Percentiles rank a stretch among this genome's conserved stretches.
Conservation (phyloP, 108 stramenopile species). For the Cyclostephanos invisitatus region DNA sequence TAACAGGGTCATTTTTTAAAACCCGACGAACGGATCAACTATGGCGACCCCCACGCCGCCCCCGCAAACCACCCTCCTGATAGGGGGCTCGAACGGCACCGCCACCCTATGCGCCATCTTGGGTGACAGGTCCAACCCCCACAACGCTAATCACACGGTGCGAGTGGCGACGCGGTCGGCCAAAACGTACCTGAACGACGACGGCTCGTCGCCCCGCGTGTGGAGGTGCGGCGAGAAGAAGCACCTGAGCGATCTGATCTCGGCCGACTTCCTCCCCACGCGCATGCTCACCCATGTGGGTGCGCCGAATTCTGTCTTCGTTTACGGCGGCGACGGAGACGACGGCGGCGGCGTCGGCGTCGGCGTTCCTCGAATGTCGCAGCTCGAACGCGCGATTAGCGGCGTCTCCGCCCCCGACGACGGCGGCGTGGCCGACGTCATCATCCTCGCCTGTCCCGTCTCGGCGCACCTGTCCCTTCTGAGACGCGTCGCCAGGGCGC, state of each 20-base stretch:
- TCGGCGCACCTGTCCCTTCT: constrained; percentile 47
- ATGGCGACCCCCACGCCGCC: constrained; percentile 1
- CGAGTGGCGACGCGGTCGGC: constrained; percentile 48
- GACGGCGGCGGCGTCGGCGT: neutral
- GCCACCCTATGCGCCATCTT: constrained; percentile 51
- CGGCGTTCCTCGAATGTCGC: neutral
- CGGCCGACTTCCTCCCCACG: constrained; percentile 46
- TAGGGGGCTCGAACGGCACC: constrained; percentile 58
- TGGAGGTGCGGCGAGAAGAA: constrained; percentile 52
- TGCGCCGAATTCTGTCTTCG: constrained; percentile 46
- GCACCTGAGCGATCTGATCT: constrained; percentile 41
- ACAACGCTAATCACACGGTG: constrained; percentile 37
- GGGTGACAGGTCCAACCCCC: constrained; percentile 50
- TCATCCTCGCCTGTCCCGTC: constrained; percentile 51
- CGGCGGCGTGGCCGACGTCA: constrained; percentile 43
- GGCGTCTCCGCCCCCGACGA: constrained; percentile 42
- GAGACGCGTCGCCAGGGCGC: constrained; percentile 40
- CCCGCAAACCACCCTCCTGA: constrained; percentile 50
- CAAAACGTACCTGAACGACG: constrained; percentile 30
- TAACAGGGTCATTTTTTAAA: neutral
- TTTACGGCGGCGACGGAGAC: constrained; percentile 32
- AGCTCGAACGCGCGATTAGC: constrained; percentile 44
- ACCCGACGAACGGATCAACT: neutral
- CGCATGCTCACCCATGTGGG: constrained; percentile 42
- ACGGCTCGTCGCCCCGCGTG: constrained; percentile 12